Conservation (phyloP, 2,329 filamentous ascomycete species). For the Pestalotiopsis sp. region DNA sequence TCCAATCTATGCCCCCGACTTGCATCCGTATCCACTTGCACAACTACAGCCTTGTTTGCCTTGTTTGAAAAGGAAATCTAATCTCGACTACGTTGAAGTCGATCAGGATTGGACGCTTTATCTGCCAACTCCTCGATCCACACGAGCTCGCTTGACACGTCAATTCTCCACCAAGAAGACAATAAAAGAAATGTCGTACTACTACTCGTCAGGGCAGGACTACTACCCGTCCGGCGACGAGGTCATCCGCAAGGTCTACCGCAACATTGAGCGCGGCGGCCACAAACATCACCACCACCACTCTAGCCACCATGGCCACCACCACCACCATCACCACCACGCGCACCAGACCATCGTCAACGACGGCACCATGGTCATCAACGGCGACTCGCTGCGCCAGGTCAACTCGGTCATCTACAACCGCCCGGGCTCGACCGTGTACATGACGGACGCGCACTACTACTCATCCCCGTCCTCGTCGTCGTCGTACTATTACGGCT, state of each 20-base stretch:
- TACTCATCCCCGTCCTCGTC: not conserved
- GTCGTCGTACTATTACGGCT: not conserved
- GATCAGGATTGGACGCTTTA: not conserved
- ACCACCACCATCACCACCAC: slow-evolving; percentile 18
- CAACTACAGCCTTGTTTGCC: not conserved
- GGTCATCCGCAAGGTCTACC: not conserved
- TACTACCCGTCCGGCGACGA: not conserved
- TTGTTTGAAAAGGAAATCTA: not conserved
- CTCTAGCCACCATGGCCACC: slow-evolving; percentile 14
- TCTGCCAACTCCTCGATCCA: not conserved
- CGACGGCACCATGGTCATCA: slow-evolving; percentile 26
- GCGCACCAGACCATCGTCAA: slow-evolving; percentile 30
- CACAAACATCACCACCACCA: slow-evolving; percentile 5
- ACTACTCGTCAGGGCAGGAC: not conserved
- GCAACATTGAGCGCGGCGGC: not conserved
- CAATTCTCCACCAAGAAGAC: not conserved
- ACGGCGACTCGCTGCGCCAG: slow-evolving; percentile 22
- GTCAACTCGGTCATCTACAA: slow-evolving; percentile 32
- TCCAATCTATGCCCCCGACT: not conserved
- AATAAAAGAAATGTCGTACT: not conserved
- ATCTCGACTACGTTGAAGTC: not conserved
- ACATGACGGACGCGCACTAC: slow-evolving; percentile 4
- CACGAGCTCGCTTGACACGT: not conserved
- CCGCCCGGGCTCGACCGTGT: slow-evolving; percentile 25
- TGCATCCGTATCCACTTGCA: not conserved